A percentile compares a stretch with the other conserved stretches of the same genome.
phyloP scores from a whole-genome alignment of 805 yeast species.

The Zygoascus flipseniorum region DNA sequence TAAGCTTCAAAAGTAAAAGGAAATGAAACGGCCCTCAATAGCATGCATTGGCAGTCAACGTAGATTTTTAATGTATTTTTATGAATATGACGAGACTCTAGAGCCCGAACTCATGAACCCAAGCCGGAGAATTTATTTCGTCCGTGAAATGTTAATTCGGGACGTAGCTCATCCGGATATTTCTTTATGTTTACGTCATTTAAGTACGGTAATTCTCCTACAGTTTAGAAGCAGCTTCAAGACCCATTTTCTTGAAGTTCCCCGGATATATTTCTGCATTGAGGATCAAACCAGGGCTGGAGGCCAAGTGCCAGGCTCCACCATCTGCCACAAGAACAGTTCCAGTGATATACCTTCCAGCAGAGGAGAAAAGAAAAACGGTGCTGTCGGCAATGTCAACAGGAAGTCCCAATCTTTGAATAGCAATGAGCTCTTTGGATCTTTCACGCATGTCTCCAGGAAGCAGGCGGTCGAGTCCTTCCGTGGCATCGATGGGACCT shows the following conservation, averaged over 20 bases:
- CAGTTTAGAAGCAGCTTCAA: neutral
- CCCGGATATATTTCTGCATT: conserved; percentile 4
- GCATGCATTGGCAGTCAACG: neutral
- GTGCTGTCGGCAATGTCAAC: conserved; percentile 84
- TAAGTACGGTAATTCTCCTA: neutral
- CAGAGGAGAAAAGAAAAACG: conserved; percentile 73
- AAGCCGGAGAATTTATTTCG: too few species aligned
- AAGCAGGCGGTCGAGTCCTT: conserved; percentile 64
- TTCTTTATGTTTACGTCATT: too few species aligned
- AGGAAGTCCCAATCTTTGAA: conserved; percentile 46
- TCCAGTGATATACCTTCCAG: conserved; percentile 72
- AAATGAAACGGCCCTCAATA: neutral
- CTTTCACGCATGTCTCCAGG: conserved; percentile 35
- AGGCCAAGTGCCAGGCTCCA: conserved; percentile 62
- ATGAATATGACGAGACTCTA: neutral
- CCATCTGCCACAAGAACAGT: conserved; percentile 81
- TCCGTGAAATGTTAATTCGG: too few species aligned
- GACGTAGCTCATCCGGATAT: too few species aligned
- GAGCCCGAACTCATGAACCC: too few species aligned
- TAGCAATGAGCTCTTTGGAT: conserved; percentile 44
- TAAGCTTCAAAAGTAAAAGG: conserved; percentile 5
- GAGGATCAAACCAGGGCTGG: neutral
- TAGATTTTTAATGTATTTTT: neutral
- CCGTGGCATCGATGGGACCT: conserved; percentile 81
- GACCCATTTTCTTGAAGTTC: conserved; percentile 1